Evolutionary conservation across 192 early-diverging fungal genomes (phyloP).

Genomic region (Allomyces arbusculus): DNA sequence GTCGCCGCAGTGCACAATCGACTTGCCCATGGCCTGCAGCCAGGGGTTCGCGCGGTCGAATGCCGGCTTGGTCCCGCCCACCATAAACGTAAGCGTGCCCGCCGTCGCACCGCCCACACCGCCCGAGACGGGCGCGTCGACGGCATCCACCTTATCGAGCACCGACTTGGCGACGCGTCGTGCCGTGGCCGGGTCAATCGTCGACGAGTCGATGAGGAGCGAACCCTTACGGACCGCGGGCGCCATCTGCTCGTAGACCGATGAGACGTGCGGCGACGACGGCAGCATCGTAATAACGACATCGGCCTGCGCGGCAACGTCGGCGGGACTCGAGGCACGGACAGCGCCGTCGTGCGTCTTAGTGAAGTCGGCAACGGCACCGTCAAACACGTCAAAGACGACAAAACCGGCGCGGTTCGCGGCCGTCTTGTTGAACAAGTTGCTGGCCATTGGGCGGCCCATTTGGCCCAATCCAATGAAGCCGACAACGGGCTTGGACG

Average conservation of each 20-base stretch:
- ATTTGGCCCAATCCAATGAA: slow-evolving; percentile 86
- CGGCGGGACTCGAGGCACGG: slow-evolving; percentile 35
- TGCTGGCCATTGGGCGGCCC: slow-evolving; percentile 83
- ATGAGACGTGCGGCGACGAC: slow-evolving; percentile 51
- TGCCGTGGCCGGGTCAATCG: slow-evolving; percentile 69
- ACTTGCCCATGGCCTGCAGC: slow-evolving; percentile 64
- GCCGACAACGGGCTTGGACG: slow-evolving; percentile 23
- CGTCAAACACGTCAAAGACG: slow-evolving; percentile 49
- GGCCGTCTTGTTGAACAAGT: slow-evolving; percentile 38
- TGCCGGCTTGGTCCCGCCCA: slow-evolving; percentile 39
- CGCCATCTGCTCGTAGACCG: slow-evolving; percentile 56
- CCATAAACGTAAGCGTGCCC: slow-evolving; percentile 92
- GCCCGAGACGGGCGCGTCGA: slow-evolving; percentile 92
- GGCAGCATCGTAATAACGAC: slow-evolving; percentile 87
- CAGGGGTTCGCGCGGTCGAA: slow-evolving; percentile 43
- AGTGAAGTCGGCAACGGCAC: slow-evolving; percentile 30
- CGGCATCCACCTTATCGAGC: slow-evolving; percentile 30
- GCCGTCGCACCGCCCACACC: slow-evolving; percentile 70
- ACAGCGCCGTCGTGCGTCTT: slow-evolving; percentile 14
- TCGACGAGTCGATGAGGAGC: slow-evolving; percentile 73
- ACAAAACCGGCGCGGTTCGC: slow-evolving; percentile 25
- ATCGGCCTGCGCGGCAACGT: slow-evolving; percentile 45
- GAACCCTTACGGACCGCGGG: slow-evolving; percentile 21
- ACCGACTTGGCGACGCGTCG: slow-evolving; percentile 43
- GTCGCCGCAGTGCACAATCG: slow-evolving; percentile 64